Base-by-base conservation (phyloP, 179 eudicot species). In the Vitellaria paradoxa region DNA sequence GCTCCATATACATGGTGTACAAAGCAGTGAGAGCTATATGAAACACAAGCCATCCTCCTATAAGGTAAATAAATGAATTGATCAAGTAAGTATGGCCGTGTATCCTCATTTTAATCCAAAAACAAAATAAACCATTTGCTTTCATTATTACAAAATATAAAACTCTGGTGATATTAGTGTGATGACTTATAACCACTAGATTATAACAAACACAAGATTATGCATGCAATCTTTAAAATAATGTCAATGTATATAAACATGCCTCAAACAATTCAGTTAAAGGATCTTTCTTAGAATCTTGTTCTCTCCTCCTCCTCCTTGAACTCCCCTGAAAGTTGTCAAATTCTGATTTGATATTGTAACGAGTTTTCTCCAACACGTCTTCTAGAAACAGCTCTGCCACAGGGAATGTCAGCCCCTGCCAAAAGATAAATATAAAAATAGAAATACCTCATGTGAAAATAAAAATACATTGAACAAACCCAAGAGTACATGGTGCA, bases 401-500 rank as follows among this genome's bases (percentile, higher is more conserved):
- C 62, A 95, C 99, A 49, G 99, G 96, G 84, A 86, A 91, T 40
- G 97, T 91, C 83, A 93, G 74, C 42, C 97, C 99, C 99, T 95
- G 86, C 56, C 73, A 55, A 84, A 75, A 70, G 4, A 13, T 13
- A 60, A 66, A 18, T 6, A 23, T 9, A 20, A 65, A 40, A 30
- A 9, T 72, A 72, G 9, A 30, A 30, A 30, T 30, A 30, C 63
- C 4, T 12, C 11, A 21, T 55, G 53, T 4, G 42, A 14, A 40
- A 30, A 14, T 15, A 64, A 45, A 68, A 52, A 66, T 70, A 0
- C 56, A 70, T 7, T 64, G 47, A 63, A 49, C 53, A 74, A 73
- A 70, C 47, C 46, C 62, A 20, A 57, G 59, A 69, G 69, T 52
- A 76, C 26, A 42, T 63, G 47, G 65, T n/a, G 13, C 56, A 24